A percentile compares a stretch with the other conserved stretches of the same genome.
Evolutionary conservation across 2,329 filamentous ascomycete species (phyloP).

Genomic region (Alternaria sp.): DNA sequence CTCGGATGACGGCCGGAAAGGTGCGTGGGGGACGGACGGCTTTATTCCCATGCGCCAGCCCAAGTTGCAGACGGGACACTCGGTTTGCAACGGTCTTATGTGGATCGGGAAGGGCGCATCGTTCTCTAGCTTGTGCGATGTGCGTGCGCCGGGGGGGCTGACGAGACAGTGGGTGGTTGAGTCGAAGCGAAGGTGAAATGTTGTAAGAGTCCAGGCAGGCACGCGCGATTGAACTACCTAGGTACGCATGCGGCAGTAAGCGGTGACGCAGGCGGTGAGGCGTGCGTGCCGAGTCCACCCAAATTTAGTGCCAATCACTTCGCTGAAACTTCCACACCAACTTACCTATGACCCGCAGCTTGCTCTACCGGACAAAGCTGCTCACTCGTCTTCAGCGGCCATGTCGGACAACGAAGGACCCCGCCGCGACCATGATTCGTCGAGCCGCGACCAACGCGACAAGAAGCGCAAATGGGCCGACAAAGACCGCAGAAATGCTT

Average conservation of each 20-base stretch:
- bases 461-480: slow-evolving; percentile 43
- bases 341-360: slow-evolving; percentile 29
- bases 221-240: neutral
- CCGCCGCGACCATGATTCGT: slow-evolving; percentile 28
- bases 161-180: slow-evolving; percentile 20
- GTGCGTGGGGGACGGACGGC: neutral
- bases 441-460: slow-evolving; percentile 35
- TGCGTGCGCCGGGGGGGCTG: slow-evolving; percentile 17
- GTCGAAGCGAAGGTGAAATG: slow-evolving; percentile 7
- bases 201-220: slow-evolving; percentile 3
- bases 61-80: neutral
- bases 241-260: slow-evolving; percentile 4
- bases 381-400: slow-evolving; percentile 24
- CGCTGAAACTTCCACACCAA: neutral
- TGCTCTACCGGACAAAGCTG: slow-evolving; percentile 29
- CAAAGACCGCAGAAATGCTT: slow-evolving; percentile 29
- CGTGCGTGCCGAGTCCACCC: slow-evolving; percentile 16
- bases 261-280: slow-evolving; percentile 31
- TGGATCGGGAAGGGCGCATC: neutral
- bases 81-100: neutral
- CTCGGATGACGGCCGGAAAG: neutral
- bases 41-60: slow-evolving; percentile 18
- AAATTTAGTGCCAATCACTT: neutral
- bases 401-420: slow-evolving; percentile 32
- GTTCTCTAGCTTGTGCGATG: slow-evolving; percentile 6